phyloP scores from a whole-genome alignment of 805 yeast genomes.

The Saccharomyces mikatae region DNA sequence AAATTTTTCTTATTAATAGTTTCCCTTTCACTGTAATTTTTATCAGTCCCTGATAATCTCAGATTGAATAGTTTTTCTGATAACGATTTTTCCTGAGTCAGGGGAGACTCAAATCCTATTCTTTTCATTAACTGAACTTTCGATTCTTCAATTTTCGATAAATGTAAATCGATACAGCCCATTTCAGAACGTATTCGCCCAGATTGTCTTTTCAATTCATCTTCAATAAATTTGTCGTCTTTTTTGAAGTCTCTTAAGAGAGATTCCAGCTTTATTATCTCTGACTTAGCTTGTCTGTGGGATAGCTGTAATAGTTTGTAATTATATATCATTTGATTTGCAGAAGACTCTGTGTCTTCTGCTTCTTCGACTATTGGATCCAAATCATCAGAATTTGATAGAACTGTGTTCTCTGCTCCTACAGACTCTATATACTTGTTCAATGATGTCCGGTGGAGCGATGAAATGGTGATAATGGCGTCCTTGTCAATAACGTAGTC shows the following conservation, averaged over 20 bases:
- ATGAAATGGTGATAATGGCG: conserved; percentile 5
- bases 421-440: conserved; percentile 21
- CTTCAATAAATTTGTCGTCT: conserved; percentile 19
- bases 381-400: conserved; percentile 1
- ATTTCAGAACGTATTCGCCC: conserved; percentile 11
- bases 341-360: background rate
- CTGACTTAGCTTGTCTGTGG: conserved; percentile 6
- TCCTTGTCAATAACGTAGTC: background rate
- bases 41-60: conserved; percentile 3
- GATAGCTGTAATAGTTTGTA: conserved; percentile 9
- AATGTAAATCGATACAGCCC: conserved; percentile 7
- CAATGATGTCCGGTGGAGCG: conserved; percentile 15
- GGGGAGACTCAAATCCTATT: conserved; percentile 12
- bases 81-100: conserved; percentile 2
- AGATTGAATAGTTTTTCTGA: conserved; percentile 10
- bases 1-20: conserved; percentile 13
- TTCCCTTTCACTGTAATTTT: background rate
- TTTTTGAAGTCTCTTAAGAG: conserved; percentile 17
- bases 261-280: conserved; percentile 16
- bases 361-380: background rate
- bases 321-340: conserved; percentile 2
- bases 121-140: conserved; percentile 11
- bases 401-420: conserved; percentile 18
- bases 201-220: conserved; percentile 14
- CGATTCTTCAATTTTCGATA: conserved; percentile 7